Percentiles rank a stretch among this genome's conserved stretches.
Conservation (phyloP, 306 rosid genomes). For the Prunus kanzakura region DNA sequence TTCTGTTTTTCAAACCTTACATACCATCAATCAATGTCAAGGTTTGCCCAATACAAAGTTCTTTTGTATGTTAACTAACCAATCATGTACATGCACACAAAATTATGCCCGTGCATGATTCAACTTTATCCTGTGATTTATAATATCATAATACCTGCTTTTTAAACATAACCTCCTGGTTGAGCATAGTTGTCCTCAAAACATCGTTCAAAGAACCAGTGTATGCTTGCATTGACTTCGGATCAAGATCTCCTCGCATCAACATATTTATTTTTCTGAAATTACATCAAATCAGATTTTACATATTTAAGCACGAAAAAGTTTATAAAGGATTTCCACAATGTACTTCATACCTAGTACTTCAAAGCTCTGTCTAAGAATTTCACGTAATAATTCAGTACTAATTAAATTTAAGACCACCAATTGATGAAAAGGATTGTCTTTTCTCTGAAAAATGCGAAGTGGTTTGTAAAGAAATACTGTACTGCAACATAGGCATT, state of each 20-base stretch:
- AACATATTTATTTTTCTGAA: slow-evolving; percentile 29
- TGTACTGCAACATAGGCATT: neutral
- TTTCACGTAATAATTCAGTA: neutral
- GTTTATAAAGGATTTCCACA: neutral
- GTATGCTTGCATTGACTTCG: slow-evolving; percentile 28
- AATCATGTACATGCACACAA: neutral
- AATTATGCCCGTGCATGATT: neutral
- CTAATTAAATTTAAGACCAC: neutral
- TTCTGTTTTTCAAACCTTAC: neutral
- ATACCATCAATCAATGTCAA: neutral
- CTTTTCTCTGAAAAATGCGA: neutral
- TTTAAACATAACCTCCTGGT: slow-evolving; percentile 50
- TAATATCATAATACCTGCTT: slow-evolving; percentile 41
- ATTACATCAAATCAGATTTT: slow-evolving; percentile 16
- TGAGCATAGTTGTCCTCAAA: slow-evolving; percentile 52
- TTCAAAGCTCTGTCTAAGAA: neutral
- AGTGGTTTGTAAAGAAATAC: neutral
- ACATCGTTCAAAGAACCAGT: slow-evolving; percentile 30
- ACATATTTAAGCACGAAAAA: neutral
- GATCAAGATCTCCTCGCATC: slow-evolving; percentile 40
- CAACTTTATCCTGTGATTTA: neutral
- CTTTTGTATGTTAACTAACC: neutral
- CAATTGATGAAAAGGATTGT: neutral
- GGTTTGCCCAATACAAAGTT: neutral
- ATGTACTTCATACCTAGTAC: neutral